A percentile compares a stretch with the other conserved stretches of the same genome.
phyloP scores from a whole-genome alignment of 2,329 filamentous ascomycete species.

The Claviceps fusiformis region DNA sequence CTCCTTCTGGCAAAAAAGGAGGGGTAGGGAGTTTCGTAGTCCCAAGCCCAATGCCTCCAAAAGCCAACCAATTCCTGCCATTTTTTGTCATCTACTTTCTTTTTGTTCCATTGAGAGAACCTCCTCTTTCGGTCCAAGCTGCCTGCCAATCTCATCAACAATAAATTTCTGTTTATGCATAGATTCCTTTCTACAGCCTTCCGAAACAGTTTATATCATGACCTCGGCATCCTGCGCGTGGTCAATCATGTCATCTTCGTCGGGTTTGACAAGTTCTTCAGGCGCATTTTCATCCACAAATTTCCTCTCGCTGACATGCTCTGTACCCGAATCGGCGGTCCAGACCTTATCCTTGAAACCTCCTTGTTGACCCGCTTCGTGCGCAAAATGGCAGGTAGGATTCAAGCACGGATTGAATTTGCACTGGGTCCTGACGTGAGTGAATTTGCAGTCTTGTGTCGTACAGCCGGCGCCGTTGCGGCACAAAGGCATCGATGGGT shows the following conservation, averaged over 20 bases:
- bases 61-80: not conserved
- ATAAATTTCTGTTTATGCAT: not conserved
- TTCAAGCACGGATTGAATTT: conserved; percentile 87
- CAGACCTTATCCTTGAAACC: conserved; percentile 82
- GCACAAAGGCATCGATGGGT: conserved; percentile 76
- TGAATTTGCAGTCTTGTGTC: conserved; percentile 73
- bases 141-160: not conserved
- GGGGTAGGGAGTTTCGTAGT: not conserved
- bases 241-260: conserved; percentile 25
- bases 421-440: conserved; percentile 73
- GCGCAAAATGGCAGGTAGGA: conserved; percentile 75
- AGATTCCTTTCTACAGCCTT: not conserved
- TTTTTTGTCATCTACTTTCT: not conserved
- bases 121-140: not conserved
- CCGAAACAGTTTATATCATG: conserved; percentile 12
- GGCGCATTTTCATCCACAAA: conserved; percentile 60
- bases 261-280: conserved; percentile 63
- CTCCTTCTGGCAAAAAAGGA: not conserved
- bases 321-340: conserved; percentile 47
- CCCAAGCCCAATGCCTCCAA: not conserved
- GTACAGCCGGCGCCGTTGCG: conserved; percentile 85
- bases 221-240: conserved; percentile 25
- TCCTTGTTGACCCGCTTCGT: conserved; percentile 80
- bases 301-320: conserved; percentile 76
- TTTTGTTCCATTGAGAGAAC: not conserved